Base-by-base conservation (phyloP, 2,329 filamentous ascomycete genomes). In the Colletotrichum theobromicola region DNA sequence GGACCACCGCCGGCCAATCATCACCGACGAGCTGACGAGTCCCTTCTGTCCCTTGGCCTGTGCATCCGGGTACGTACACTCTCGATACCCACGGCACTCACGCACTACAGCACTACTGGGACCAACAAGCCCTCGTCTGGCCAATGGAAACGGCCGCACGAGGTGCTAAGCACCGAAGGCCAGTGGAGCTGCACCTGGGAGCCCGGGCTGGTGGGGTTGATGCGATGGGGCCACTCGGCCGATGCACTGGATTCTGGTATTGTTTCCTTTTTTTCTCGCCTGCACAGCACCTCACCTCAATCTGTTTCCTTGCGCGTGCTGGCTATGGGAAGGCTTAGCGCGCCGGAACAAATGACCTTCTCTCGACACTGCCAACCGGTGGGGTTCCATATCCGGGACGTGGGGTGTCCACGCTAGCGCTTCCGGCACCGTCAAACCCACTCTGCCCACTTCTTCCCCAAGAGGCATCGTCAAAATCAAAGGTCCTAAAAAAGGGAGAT, bases 21-120 rank as follows among this genome's bases (percentile, higher is more conserved):
- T 64, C 50, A 53, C 37, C 64, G 66, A 75, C 58, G 60, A 81
- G 82, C 81, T 84, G 80, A 84, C 82, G 82, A 84, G 81, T 81
- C 79, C 78, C 75, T 74, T 75, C 71, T 74, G 76, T 77, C 68
- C 7, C 24, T 24, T 57, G 70, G 35, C 35, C 50, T 34, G 46
- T 70, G 65, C 58, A 13, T 34, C 9, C 4, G 5, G 24, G 28
- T 32, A 35, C 61, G 62, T 58, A 35, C 42, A 60, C 63, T 5
- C 1, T 2, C 8, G 26, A 12, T 60, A 18, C 62, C 35, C 35
- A 37, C 9, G 37, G 6, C 26, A 15, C 62, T 42, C 62, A 15
- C 35, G 35, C 57, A 10, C 18, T 24, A 60, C 30, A n/a, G n/a
- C n/a, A n/a, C n/a, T n/a, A n/a, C n/a, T n/a, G n/a, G 57, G 60